These are phyloP conservation scores for Penicillium sp. DNA, from an alignment of 2,329 filamentous ascomycete genomes.

Conservation along the genomic window DNA sequence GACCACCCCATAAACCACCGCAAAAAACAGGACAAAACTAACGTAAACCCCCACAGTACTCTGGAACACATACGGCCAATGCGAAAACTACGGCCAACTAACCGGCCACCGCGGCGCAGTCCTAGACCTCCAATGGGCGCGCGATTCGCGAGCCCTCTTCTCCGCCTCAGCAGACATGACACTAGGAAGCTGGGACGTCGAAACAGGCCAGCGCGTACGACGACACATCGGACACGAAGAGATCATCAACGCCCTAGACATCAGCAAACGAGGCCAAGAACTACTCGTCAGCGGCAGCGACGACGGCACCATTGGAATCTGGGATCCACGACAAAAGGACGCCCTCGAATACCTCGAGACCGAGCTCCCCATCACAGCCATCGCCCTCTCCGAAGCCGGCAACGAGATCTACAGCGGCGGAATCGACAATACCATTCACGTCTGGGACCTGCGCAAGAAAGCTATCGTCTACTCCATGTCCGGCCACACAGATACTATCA, in stretches of 20 bases:
- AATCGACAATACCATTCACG: slow-evolving; percentile 96
- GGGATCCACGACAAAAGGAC: slow-evolving; percentile 91
- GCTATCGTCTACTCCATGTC: slow-evolving; percentile 82
- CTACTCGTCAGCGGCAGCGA: slow-evolving; percentile 89
- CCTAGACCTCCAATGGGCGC: slow-evolving; percentile 93
- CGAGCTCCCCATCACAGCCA: slow-evolving; percentile 87
- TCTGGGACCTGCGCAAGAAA: slow-evolving; percentile 96
- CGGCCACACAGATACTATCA: slow-evolving; percentile 90
- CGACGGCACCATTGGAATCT: slow-evolving; percentile 90
- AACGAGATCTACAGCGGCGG: slow-evolving; percentile 94
- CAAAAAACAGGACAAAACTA: background rate
- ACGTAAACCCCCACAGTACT: slow-evolving; percentile 64
- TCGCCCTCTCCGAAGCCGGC: slow-evolving; percentile 89
- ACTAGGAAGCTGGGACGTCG: slow-evolving; percentile 91
- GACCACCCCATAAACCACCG: background rate
- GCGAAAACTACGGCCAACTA: slow-evolving; percentile 90
- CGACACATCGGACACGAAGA: slow-evolving; percentile 93
- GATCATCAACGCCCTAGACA: slow-evolving; percentile 89
- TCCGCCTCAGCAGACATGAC: slow-evolving; percentile 93
- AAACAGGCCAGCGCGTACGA: slow-evolving; percentile 88
- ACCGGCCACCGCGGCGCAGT: slow-evolving; percentile 90
- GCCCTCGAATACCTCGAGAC: slow-evolving; percentile 88
- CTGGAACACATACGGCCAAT: slow-evolving; percentile 90
- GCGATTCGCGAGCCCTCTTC: slow-evolving; percentile 87
- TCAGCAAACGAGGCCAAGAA: slow-evolving; percentile 88